These are phyloP conservation scores for Lippia alba DNA, from an alignment of 305 asterid genomes.

Conservation along the genomic window DNA sequence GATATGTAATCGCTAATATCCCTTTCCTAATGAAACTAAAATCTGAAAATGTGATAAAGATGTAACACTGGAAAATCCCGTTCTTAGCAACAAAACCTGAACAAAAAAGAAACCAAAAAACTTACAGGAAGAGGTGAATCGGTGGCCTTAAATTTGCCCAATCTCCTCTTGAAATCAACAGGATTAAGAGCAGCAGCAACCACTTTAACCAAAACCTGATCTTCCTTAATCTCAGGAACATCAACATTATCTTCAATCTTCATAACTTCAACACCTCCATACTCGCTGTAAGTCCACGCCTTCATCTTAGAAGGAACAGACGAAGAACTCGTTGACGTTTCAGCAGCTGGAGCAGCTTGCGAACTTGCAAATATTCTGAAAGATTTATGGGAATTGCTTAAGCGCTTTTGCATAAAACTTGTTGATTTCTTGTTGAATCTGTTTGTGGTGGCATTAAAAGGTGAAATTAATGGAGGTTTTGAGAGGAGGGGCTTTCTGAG, in stretches of 20 bases:
- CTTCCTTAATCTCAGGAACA: constrained; percentile 73
- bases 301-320: constrained; percentile 77
- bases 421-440: constrained; percentile 25
- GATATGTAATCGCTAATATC: no score
- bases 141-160: constrained; percentile 82
- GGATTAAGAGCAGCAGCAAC: constrained; percentile 94
- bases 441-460: constrained; percentile 33
- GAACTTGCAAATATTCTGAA: constrained; percentile 58
- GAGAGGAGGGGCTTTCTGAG: constrained; percentile 36
- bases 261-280: constrained; percentile 81
- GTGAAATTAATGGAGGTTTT: constrained; percentile 35
- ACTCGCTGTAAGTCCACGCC: constrained; percentile 84
- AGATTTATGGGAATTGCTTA: constrained; percentile 16
- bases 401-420: constrained; percentile 25
- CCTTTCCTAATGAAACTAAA: no score
- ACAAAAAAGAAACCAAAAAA: background rate
- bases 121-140: constrained; percentile 96
- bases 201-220: constrained; percentile 86
- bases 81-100: background rate
- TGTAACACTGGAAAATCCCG: no score
- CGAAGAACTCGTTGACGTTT: constrained; percentile 42
- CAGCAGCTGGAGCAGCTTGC: constrained; percentile 58
- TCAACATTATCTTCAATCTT: constrained; percentile 63
- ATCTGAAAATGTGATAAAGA: no score
- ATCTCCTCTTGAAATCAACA: constrained; percentile 82